Conservation (phyloP, 768 basidiomycete species). For the Tricholoma terreum region DNA sequence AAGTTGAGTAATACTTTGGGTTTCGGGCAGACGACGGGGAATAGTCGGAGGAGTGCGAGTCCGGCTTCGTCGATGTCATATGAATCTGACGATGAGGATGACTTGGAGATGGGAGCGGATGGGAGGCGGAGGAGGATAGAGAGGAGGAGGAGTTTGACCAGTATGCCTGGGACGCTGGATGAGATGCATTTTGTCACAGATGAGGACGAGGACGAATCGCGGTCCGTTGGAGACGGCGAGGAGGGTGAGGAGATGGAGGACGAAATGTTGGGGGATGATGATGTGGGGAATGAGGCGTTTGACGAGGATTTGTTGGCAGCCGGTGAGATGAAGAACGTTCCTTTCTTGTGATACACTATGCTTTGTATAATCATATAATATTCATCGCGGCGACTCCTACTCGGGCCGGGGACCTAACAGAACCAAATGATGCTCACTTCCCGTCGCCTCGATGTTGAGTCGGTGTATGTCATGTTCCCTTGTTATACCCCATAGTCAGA, state of each 20-base stretch:
- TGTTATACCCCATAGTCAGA: too few species aligned
- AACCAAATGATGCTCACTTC: too few species aligned
- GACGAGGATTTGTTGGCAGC: conserved; percentile 79
- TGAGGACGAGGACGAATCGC: conserved; percentile 41
- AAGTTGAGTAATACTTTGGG: conserved; percentile 59
- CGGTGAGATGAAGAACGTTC: conserved; percentile 81
- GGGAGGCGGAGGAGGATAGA: conserved; percentile 36
- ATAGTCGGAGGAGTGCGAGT: conserved; percentile 45
- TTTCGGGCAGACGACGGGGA: conserved; percentile 38
- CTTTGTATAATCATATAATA: not conserved
- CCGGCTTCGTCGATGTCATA: conserved; percentile 55
- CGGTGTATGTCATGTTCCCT: too few species aligned
- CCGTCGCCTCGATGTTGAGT: too few species aligned
- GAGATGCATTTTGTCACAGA: conserved; percentile 56
- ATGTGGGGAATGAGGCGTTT: conserved; percentile 69
- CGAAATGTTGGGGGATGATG: conserved; percentile 49
- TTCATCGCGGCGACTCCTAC: not conserved
- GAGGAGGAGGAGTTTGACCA: conserved; percentile 66
- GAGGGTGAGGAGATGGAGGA: conserved; percentile 33
- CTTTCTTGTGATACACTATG: conserved; percentile 45
- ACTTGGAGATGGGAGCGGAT: conserved; percentile 37
- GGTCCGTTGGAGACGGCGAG: conserved; percentile 29
- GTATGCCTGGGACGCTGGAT: conserved; percentile 84
- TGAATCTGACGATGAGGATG: conserved; percentile 52
- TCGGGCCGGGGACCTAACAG: not conserved